These are phyloP conservation scores for Rhizopogon vesiculosus DNA, from an alignment of 768 basidiomycete species.

Conservation along the genomic window DNA sequence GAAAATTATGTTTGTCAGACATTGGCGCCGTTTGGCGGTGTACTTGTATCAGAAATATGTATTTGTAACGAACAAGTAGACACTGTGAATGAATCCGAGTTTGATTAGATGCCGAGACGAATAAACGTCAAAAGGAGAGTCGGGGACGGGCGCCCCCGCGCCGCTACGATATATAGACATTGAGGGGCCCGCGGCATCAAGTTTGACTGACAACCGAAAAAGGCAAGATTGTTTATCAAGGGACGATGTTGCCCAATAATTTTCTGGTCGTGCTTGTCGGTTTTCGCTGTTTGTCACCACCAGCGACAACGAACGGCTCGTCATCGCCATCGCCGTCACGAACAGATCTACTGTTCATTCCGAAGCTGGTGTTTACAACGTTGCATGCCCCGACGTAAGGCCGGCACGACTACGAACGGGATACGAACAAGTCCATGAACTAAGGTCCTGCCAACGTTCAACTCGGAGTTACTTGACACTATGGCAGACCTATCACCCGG, in stretches of 20 bases:
- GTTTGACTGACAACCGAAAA: neutral
- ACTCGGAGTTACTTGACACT: conserved; percentile 2
- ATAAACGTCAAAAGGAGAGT: too few relatives aligned
- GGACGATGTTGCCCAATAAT: neutral
- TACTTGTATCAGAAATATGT: too few relatives aligned
- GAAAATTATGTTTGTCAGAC: too few relatives aligned
- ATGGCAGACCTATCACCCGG: conserved; percentile 10
- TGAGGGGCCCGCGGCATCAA: too few relatives aligned
- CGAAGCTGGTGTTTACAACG: conserved; percentile 26
- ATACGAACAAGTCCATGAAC: neutral
- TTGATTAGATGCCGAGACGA: too few relatives aligned
- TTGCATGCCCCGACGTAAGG: conserved; percentile 16
- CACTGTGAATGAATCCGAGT: too few relatives aligned
- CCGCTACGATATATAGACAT: too few relatives aligned
- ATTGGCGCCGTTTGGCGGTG: too few relatives aligned
- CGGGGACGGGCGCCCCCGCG: too few relatives aligned
- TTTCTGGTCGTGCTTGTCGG: neutral
- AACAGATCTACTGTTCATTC: conserved; percentile 1
- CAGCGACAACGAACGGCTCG: neutral
- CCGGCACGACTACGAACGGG: conserved; percentile 14
- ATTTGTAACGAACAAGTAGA: too few relatives aligned
- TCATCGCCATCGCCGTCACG: neutral
- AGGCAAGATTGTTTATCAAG: neutral
- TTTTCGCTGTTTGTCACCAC: neutral
- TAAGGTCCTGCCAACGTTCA: conserved; percentile 9